These are phyloP conservation scores for Cordyceps cicadae DNA, from an alignment of 2,329 filamentous ascomycete species.

Conservation along the genomic window DNA sequence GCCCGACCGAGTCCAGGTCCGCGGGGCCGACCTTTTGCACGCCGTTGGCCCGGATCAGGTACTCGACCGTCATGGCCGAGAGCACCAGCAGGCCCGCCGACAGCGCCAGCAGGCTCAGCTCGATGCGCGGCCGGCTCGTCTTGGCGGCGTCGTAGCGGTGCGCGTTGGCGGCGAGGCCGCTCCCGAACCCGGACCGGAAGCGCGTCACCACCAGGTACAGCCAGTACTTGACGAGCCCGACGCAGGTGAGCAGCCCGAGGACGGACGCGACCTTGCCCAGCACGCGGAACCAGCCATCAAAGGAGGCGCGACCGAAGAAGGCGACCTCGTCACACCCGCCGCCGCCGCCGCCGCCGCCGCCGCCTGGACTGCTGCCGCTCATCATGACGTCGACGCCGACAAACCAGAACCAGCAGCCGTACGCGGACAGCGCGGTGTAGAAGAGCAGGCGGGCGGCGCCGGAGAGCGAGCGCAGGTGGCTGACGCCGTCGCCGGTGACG, in stretches of 20 bases:
- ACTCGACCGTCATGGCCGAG: constrained; percentile 16
- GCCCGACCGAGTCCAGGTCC: constrained; percentile 15
- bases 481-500: constrained; percentile 19
- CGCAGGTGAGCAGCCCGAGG: constrained; percentile 15
- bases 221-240: constrained; percentile 6
- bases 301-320: constrained; percentile 15
- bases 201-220: constrained; percentile 6
- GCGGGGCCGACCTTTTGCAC: constrained; percentile 12
- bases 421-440: constrained; percentile 17
- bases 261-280: constrained; percentile 14
- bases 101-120: constrained; percentile 16
- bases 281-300: constrained; percentile 17
- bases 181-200: constrained; percentile 11
- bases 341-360: not conserved
- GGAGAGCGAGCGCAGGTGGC: constrained; percentile 15
- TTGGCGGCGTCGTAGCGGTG: not conserved
- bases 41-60: constrained; percentile 16
- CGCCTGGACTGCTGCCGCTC: not conserved
- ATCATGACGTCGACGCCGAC: constrained; percentile 18
- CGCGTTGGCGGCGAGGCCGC: constrained; percentile 4
- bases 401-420: constrained; percentile 21
- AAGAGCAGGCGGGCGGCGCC: constrained; percentile 18
- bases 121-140: constrained; percentile 14
- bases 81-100: constrained; percentile 16
- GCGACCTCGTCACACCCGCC: constrained; percentile 11